Conservation (phyloP, 441 rosid species). For the Flueggea neowawraea region DNA sequence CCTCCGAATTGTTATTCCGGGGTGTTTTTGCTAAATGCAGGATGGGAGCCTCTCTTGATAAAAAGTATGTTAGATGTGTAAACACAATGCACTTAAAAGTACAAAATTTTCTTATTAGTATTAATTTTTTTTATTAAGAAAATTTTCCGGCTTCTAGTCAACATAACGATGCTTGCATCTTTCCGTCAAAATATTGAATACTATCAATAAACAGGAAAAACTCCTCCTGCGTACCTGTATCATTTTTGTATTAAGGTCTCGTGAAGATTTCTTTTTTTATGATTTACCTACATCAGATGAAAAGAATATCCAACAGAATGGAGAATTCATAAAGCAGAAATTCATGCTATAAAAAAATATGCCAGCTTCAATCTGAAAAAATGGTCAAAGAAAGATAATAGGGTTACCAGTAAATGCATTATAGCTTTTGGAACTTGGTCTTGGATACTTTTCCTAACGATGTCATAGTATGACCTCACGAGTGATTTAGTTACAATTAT, state of each 20-base stretch:
- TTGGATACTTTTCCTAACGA: slow-evolving; percentile 35
- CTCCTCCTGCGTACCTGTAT: slow-evolving; percentile 19
- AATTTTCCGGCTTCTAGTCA: neutral
- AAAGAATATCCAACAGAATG: slow-evolving; percentile 1
- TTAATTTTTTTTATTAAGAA: no score
- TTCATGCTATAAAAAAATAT: neutral
- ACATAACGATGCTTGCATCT: neutral
- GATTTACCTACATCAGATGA: slow-evolving; percentile 32
- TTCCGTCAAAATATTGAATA: neutral
- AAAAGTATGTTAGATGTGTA: no score
- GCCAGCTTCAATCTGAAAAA: no score
- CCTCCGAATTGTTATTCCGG: no score
- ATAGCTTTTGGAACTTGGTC: slow-evolving; percentile 42
- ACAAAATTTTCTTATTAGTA: no score
- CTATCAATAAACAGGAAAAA: neutral
- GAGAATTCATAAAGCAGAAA: neutral
- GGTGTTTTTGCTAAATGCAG: no score
- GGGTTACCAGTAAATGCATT: slow-evolving; percentile 42
- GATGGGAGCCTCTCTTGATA: no score
- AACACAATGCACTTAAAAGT: no score
- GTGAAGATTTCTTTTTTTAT: slow-evolving; percentile 34
- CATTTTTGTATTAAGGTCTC: slow-evolving; percentile 27
- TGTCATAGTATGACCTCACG: slow-evolving; percentile 33
- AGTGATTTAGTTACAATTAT: slow-evolving; percentile 31
- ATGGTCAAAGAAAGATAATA: neutral